Evolutionary conservation across 345 rosid genomes (phyloP).

Genomic region (Triadica sebifera): DNA sequence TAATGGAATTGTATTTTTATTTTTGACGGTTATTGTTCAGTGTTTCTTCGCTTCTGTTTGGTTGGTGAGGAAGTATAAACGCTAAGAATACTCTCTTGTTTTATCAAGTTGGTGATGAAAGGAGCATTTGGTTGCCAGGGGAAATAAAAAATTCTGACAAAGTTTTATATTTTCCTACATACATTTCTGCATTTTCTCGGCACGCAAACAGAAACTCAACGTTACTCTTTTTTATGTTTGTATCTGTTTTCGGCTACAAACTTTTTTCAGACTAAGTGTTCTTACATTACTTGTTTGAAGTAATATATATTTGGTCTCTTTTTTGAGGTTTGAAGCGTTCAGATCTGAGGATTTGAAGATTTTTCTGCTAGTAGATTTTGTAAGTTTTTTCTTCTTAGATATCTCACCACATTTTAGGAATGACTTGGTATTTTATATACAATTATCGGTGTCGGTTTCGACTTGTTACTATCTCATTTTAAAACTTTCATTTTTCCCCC

Average conservation of each 20-base stretch:
- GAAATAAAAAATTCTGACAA: background rate
- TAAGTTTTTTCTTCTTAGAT: slow-evolving; percentile 13
- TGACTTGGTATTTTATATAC: background rate
- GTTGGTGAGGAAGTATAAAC: slow-evolving; percentile 17
- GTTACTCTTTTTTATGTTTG: background rate
- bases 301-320: background rate
- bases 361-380: background rate
- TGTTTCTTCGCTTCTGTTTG: slow-evolving; percentile 9
- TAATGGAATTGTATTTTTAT: slow-evolving; percentile 6
- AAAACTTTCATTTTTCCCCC: background rate
- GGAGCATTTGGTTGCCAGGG: background rate
- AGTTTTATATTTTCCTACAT: slow-evolving; percentile 15
- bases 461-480: background rate
- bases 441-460: background rate
- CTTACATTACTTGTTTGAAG: background rate
- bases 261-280: background rate
- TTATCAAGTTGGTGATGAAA: slow-evolving; percentile 15
- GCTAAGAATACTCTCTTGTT: slow-evolving; percentile 7
- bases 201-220: slow-evolving; percentile 17
- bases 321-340: slow-evolving; percentile 25
- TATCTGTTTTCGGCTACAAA: background rate
- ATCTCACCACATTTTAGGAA: background rate
- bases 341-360: slow-evolving; percentile 53
- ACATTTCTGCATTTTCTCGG: slow-evolving; percentile 21
- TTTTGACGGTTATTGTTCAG: background rate